Conservation (phyloP, 1,284 basidiomycete species). For the Microstroma glucosiphilum region DNA sequence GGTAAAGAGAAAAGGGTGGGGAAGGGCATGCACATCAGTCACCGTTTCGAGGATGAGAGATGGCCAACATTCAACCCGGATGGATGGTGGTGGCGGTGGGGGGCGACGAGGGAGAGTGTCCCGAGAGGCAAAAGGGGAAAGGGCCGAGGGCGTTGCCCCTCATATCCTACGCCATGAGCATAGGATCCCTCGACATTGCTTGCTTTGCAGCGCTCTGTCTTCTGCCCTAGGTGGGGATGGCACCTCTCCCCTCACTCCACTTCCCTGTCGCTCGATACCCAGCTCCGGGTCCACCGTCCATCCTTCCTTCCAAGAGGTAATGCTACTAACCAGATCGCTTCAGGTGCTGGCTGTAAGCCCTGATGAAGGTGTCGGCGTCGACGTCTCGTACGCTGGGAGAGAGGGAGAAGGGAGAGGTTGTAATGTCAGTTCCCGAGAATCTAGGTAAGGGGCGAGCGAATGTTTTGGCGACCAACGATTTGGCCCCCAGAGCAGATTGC, state of each 20-base stretch:
- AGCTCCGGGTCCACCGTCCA: neutral
- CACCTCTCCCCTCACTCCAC: neutral
- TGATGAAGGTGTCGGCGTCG: constrained; percentile 76
- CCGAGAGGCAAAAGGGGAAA: neutral
- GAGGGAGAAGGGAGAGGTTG: neutral
- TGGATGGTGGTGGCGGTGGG: neutral
- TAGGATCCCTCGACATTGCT: neutral
- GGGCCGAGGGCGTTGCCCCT: neutral
- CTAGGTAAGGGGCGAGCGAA: too few species aligned
- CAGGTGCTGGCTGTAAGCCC: constrained; percentile 84
- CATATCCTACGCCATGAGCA: neutral
- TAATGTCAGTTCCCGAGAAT: too few species aligned
- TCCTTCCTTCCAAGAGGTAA: neutral
- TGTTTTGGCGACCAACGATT: too few species aligned
- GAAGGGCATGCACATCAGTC: neutral
- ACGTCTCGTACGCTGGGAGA: constrained; percentile 38
- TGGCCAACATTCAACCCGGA: neutral
- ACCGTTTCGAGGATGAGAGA: neutral
- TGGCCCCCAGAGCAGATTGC: too few species aligned
- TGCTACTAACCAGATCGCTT: constrained; percentile 67
- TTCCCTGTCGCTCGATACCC: neutral
- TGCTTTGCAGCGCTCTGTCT: neutral
- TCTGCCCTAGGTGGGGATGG: neutral
- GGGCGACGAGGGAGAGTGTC: neutral
- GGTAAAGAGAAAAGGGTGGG: constrained; percentile 1